These are phyloP conservation scores for Chaetomidium leptoderma DNA, from an alignment of 495 filamentous ascomycete species.

Conservation along the genomic window DNA sequence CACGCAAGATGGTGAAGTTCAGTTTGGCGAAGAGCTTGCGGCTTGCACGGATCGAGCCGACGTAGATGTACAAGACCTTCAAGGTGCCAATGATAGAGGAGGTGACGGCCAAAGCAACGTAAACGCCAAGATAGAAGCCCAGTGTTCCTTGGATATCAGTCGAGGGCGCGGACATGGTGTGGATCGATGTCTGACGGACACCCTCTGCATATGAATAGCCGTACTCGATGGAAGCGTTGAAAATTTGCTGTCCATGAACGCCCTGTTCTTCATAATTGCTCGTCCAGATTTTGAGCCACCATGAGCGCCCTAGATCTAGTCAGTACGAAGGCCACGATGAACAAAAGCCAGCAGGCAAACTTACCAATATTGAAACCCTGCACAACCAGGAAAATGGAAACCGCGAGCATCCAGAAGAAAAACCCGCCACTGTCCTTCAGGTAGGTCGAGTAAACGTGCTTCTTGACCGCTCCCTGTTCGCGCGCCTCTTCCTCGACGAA, in stretches of 20 bases:
- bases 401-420: slow-evolving; percentile 55
- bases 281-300: slow-evolving; percentile 72
- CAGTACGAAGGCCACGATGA: background rate
- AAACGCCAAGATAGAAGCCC: slow-evolving; percentile 62
- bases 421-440: slow-evolving; percentile 62
- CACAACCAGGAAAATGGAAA: slow-evolving; percentile 49
- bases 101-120: slow-evolving; percentile 56
- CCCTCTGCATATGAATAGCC: slow-evolving; percentile 33
- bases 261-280: slow-evolving; percentile 34
- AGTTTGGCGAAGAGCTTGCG: slow-evolving; percentile 60
- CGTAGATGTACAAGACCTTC: slow-evolving; percentile 56
- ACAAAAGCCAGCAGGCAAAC: slow-evolving; percentile 8
- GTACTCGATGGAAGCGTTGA: slow-evolving; percentile 25
- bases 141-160: slow-evolving; percentile 34
- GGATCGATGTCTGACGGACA: slow-evolving; percentile 38
- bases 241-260: slow-evolving; percentile 16
- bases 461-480: slow-evolving; percentile 61
- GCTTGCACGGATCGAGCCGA: slow-evolving; percentile 58
- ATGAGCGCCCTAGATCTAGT: slow-evolving; percentile 43
- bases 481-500: slow-evolving; percentile 71
- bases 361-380: slow-evolving; percentile 49
- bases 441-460: slow-evolving; percentile 60
- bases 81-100: slow-evolving; percentile 54
- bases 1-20: slow-evolving; percentile 60
- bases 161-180: slow-evolving; percentile 26